These are phyloP conservation scores for Didymella arachidicola DNA, from an alignment of 2,329 filamentous ascomycete species.

Conservation along the genomic window DNA sequence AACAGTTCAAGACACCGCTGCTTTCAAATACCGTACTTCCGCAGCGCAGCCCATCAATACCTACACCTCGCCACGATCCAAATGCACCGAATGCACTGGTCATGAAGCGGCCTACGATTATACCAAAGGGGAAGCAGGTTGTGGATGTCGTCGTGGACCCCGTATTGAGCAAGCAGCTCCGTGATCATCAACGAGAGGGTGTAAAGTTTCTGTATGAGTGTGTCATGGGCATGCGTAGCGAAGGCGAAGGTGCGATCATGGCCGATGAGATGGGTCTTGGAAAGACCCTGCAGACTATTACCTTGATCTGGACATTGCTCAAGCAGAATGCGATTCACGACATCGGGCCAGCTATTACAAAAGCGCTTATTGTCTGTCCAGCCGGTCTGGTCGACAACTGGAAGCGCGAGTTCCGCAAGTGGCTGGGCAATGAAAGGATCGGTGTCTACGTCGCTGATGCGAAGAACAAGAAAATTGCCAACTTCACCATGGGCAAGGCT, in stretches of 20 bases:
- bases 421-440: slow-evolving; percentile 74
- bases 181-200: slow-evolving; percentile 73
- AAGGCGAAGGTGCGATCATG: slow-evolving; percentile 73
- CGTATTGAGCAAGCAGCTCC: slow-evolving; percentile 66
- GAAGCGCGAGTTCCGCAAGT: slow-evolving; percentile 76
- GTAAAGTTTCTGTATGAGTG: slow-evolving; percentile 77
- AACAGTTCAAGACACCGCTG: slow-evolving; percentile 69
- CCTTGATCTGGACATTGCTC: slow-evolving; percentile 73
- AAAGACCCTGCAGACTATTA: slow-evolving; percentile 76
- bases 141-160: slow-evolving; percentile 79
- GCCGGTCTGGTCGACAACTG: slow-evolving; percentile 77
- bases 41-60: slow-evolving; percentile 56
- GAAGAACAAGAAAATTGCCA: slow-evolving; percentile 67
- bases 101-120: slow-evolving; percentile 67
- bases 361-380: slow-evolving; percentile 76
- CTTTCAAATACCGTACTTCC: slow-evolving; percentile 61
- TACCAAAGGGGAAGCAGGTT: slow-evolving; percentile 68
- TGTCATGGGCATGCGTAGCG: slow-evolving; percentile 74
- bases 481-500: slow-evolving; percentile 72
- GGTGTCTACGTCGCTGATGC: slow-evolving; percentile 70
- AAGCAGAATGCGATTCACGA: slow-evolving; percentile 74
- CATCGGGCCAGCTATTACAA: slow-evolving; percentile 68
- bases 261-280: slow-evolving; percentile 80
- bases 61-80: slow-evolving; percentile 72
- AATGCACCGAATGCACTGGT: slow-evolving; percentile 66